phyloP scores from a whole-genome alignment of 2,329 filamentous ascomycete genomes.

The Fusarium beomiforme region DNA sequence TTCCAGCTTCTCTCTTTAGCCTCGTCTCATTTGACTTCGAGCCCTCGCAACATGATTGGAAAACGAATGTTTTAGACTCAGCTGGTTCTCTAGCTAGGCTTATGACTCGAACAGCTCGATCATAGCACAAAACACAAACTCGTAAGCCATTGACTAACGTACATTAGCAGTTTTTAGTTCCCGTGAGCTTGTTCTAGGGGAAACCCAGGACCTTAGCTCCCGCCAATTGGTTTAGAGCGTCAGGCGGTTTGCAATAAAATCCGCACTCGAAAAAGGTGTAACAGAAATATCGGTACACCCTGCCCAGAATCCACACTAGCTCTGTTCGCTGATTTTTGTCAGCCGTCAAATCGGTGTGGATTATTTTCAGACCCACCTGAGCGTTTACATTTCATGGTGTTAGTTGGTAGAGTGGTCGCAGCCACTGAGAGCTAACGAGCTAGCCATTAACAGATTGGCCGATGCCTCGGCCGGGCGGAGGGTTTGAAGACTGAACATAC shows the following conservation, averaged over 20 bases:
- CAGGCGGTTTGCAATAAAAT: no score
- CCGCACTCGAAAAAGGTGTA: no score
- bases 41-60: not conserved
- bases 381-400: constrained; percentile 1
- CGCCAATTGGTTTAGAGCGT: constrained; percentile 8
- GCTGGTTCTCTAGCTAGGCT: not conserved
- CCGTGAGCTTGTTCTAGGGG: constrained; percentile 14
- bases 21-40: not conserved
- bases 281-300: no score
- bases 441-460: constrained; percentile 21
- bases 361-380: no score
- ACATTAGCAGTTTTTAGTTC: constrained; percentile 26
- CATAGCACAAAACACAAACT: not conserved
- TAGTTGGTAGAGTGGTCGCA: constrained; percentile 11
- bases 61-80: not conserved
- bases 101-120: not conserved
- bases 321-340: no score
- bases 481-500: not conserved
- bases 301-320: no score
- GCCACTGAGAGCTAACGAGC: not conserved
- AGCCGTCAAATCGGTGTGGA: no score
- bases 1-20: not conserved
- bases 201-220: not conserved
- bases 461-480: constrained; percentile 12
- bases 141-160: not conserved